These are phyloP conservation scores for Gigaspora rosea DNA, from an alignment of 192 early-diverging fungal species.

Conservation along the genomic window DNA sequence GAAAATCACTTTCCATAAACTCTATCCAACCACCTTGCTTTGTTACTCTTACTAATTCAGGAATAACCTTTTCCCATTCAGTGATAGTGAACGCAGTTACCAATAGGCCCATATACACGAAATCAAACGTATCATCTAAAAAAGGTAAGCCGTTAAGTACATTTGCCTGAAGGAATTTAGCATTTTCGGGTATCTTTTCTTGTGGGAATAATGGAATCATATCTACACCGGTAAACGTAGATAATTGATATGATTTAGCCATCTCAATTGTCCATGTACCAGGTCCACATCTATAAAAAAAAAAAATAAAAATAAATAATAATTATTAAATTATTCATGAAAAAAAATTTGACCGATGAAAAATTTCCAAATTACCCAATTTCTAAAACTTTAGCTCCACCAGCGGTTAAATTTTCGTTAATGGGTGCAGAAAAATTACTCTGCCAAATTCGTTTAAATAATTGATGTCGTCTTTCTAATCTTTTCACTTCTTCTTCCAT, in stretches of 20 bases:
- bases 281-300: constrained; percentile 36
- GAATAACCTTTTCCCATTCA: constrained; percentile 23
- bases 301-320: neutral
- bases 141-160: constrained; percentile 31
- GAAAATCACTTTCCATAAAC: constrained; percentile 26
- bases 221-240: constrained; percentile 40
- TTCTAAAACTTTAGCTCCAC: constrained; percentile 13
- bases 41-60: constrained; percentile 25
- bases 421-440: constrained; percentile 11
- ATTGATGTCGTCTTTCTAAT: constrained; percentile 15
- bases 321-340: neutral
- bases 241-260: constrained; percentile 36
- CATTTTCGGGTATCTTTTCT: constrained; percentile 4
- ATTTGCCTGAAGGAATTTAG: constrained; percentile 28
- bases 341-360: neutral
- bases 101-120: constrained; percentile 29
- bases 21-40: constrained; percentile 33
- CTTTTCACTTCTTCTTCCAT: constrained; percentile 8
- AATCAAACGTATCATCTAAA: constrained; percentile 34
- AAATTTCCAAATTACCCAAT: constrained; percentile 22
- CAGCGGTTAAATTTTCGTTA: constrained; percentile 11
- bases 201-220: constrained; percentile 35
- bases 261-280: constrained; percentile 46
- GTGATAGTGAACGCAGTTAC: neutral
- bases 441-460: constrained; percentile 22